Evolutionary conservation across 2,329 filamentous ascomycete species (phyloP), one percentile per base, ranked within the genome.

Genomic region (Arthrobotrys sphaeroides): DNA sequence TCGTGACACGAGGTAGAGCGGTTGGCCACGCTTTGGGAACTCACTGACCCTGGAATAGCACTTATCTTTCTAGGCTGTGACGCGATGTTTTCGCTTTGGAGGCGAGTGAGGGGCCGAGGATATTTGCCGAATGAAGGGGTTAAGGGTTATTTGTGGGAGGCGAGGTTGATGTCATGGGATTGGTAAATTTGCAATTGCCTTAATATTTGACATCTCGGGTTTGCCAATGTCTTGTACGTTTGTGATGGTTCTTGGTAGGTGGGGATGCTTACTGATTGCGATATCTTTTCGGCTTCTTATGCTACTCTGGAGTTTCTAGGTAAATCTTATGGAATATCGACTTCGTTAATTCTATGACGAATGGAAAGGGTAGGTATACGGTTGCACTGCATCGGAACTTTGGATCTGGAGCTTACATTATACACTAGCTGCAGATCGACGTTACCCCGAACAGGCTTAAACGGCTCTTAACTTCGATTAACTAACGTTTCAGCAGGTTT

Each of bases 401-500:
- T 42, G 20, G 31, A 69, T 69, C 65, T 42, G 43, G n/a, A 38
- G n/a, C 26, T 6, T 53, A 2, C 26, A 33, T 53, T 13, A 33
- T 5, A 33, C 5, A 10, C 10, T 10, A 33, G 28, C 38, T 5
- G 12, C 26, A 42, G 66, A 70, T 70, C 66, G 55, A 70, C 55
- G 42, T 36, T 62, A 38, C 43, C 65, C 42, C 5, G 36, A 61
- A 65, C 45, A 53, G 64, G 49, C 49, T 57, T 67, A 57, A 67
- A 66, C 36, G 36, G 62, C 40, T 57, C 31, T 38, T 55, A 38
- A 33, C 5, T 33, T 33, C n/a, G n/a, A n/a, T n/a, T n/a, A n/a
- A 10, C 49, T 36, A 51, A 26, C 33, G 55, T 70, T 62, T 70
- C 66, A 70, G 33, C 55, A 70, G 16, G 66, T 55, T 36, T 55